phyloP scores from a whole-genome alignment of 1,139 yeast species.

The Yamadazyma jaroonii region DNA sequence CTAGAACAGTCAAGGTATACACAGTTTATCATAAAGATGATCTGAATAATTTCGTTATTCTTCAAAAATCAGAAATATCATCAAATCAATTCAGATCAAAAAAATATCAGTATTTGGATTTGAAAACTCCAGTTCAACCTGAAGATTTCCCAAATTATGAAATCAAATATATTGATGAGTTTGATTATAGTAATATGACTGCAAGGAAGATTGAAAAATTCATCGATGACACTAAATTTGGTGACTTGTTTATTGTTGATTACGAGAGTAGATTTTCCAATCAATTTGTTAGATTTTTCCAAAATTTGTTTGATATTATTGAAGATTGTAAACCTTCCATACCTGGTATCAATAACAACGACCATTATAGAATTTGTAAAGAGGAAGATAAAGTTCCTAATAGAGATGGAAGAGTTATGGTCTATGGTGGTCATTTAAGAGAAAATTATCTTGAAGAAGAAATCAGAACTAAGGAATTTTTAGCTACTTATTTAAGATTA shows the following conservation, averaged over 20 bases:
- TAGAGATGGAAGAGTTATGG: constrained; percentile 25
- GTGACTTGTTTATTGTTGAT: constrained; percentile 12
- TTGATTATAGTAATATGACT: constrained; percentile 18
- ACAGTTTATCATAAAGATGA: constrained; percentile 9
- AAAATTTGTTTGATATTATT: constrained; percentile 16
- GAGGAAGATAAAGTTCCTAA: constrained; percentile 20
- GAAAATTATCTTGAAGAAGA: constrained; percentile 30
- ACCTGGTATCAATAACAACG: constrained; percentile 23
- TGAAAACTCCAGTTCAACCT: constrained; percentile 4
- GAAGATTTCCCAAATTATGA: constrained; percentile 12
- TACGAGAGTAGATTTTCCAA: constrained; percentile 18
- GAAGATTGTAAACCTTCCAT: constrained; percentile 23
- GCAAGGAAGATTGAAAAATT: constrained; percentile 5
- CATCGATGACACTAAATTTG: constrained; percentile 17
- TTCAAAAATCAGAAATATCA: constrained; percentile 4
- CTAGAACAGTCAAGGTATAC: background rate
- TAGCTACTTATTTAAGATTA: constrained; percentile 21
- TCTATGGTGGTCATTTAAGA: constrained; percentile 36
- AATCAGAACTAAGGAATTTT: constrained; percentile 24
- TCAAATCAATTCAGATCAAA: constrained; percentile 1
- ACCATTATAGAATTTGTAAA: constrained; percentile 23
- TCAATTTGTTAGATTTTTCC: constrained; percentile 19
- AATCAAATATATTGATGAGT: constrained; percentile 12
- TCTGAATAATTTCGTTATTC: constrained; percentile 3
- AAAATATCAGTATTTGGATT: constrained; percentile 3